A percentile compares a stretch with the other conserved stretches of the same genome.
Evolutionary conservation across 1,284 basidiomycete genomes (phyloP).

Genomic region (Heterobasidion occidentale): DNA sequence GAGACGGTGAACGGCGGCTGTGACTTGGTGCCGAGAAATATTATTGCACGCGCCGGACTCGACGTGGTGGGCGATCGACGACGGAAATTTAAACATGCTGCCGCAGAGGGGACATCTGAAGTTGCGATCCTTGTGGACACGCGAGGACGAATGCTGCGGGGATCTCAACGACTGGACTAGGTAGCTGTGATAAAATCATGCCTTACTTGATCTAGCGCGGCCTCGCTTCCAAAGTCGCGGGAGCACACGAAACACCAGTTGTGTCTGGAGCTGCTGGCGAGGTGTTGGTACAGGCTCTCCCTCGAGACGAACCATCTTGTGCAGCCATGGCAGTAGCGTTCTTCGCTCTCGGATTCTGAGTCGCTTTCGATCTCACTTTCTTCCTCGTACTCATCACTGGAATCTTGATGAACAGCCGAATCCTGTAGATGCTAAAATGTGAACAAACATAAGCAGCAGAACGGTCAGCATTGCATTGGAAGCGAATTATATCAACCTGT

Average conservation of each 20-base stretch:
- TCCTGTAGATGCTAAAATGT: background rate
- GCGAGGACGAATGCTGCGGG: too few relatives aligned
- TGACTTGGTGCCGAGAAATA: constrained; percentile 25
- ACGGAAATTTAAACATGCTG: constrained; percentile 30
- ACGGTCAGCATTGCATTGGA: background rate
- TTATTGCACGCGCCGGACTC: constrained; percentile 35
- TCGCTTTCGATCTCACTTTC: background rate
- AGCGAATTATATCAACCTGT: constrained; percentile 12
- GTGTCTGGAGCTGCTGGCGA: background rate
- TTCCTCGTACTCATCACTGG: too few relatives aligned
- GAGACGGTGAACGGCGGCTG: constrained; percentile 24
- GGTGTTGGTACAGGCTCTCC: background rate
- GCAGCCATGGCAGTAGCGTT: too few relatives aligned
- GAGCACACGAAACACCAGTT: constrained; percentile 3
- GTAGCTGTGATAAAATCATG: background rate
- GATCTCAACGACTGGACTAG: too few relatives aligned
- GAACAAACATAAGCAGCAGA: background rate
- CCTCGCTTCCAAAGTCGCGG: background rate
- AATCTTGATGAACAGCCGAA: background rate
- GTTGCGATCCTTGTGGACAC: constrained; percentile 5
- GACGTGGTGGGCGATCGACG: constrained; percentile 39
- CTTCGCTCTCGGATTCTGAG: background rate
- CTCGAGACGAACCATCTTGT: background rate
- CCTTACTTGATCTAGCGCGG: background rate
- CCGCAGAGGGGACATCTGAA: constrained; percentile 34